A percentile compares a stretch with the other conserved stretches of the same genome.
Evolutionary conservation across 169 alveolate genomes (phyloP).

Genomic region (Eimeria brunetti): DNA sequence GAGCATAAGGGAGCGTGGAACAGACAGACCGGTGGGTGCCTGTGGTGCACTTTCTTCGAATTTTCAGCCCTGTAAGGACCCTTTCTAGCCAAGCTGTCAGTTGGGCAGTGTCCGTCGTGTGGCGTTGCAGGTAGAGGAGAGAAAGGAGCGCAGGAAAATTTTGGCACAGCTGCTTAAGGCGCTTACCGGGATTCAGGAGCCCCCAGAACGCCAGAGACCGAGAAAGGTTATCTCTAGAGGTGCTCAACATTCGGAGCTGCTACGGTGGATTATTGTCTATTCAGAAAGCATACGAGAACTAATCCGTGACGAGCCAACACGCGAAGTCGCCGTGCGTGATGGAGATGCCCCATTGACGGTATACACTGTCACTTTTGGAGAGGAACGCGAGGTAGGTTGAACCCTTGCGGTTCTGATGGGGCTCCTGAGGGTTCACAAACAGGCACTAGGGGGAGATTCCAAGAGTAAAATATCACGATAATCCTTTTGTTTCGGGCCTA

Average conservation of each 20-base stretch:
- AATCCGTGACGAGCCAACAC: conserved; percentile 51
- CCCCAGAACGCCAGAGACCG: conserved; percentile 42
- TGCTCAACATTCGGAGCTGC: conserved; percentile 53
- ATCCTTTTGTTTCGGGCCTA: not conserved
- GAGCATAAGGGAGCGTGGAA: conserved; percentile 66
- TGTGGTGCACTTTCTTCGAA: not conserved
- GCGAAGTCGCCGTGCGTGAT: conserved; percentile 52
- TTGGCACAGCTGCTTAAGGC: conserved; percentile 55
- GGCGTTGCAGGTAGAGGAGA: conserved; percentile 32
- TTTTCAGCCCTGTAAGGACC: not conserved
- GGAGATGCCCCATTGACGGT: conserved; percentile 54
- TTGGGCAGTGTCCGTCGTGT: not conserved
- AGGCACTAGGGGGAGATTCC: not conserved
- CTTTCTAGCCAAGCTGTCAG: not conserved
- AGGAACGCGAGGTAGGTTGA: conserved; percentile 37
- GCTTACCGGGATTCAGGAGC: conserved; percentile 58
- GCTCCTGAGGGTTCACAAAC: not conserved
- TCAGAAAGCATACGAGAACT: conserved; percentile 42
- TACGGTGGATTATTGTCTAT: conserved; percentile 62
- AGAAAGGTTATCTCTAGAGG: conserved; percentile 40
- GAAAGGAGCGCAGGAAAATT: conserved; percentile 48
- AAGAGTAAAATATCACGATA: not conserved
- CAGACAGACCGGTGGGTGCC: conserved; percentile 66
- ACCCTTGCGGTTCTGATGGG: not conserved
- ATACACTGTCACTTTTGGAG: conserved; percentile 57